Percentiles rank a stretch among this genome's conserved stretches.
Evolutionary conservation across 1,284 basidiomycete genomes (phyloP).

Genomic region (Moesziomyces sp.): DNA sequence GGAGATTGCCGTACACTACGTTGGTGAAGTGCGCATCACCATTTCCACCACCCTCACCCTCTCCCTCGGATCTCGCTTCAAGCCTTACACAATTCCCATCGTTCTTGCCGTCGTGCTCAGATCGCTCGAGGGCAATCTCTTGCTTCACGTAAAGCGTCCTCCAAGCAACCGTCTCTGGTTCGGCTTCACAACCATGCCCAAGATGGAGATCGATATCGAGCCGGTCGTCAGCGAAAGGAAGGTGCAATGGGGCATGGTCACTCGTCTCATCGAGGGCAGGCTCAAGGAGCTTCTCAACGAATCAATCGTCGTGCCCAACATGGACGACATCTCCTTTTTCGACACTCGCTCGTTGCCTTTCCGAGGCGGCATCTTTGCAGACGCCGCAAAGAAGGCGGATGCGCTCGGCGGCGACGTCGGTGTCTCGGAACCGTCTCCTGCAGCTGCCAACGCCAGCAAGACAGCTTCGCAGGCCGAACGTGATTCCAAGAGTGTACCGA

Average conservation of each 20-base stretch:
- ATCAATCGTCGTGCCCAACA: conserved; percentile 92
- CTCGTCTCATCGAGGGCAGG: conserved; percentile 87
- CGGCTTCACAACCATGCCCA: conserved; percentile 91
- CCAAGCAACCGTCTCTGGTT: conserved; percentile 97
- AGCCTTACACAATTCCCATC: conserved; percentile 86
- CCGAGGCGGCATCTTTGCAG: conserved; percentile 90
- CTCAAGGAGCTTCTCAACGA: conserved; percentile 89
- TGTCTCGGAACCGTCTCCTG: conserved; percentile 4
- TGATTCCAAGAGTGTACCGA: conserved; percentile 7
- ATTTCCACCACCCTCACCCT: conserved; percentile 88
- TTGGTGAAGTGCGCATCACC: conserved; percentile 87
- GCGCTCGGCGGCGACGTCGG: conserved; percentile 10
- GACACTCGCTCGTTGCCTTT: conserved; percentile 75
- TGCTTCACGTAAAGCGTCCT: conserved; percentile 91
- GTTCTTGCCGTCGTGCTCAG: conserved; percentile 85
- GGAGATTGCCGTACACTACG: conserved; percentile 84
- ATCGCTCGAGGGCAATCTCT: conserved; percentile 87
- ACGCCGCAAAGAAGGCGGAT: conserved; percentile 72
- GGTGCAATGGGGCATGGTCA: conserved; percentile 91
- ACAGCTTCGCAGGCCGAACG: conserved; percentile 9
- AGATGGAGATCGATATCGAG: conserved; percentile 87
- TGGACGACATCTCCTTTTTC: conserved; percentile 97
- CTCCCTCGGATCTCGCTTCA: conserved; percentile 77
- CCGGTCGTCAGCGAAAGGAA: conserved; percentile 91
- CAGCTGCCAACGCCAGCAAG: conserved; percentile 5